Base-by-base conservation (phyloP, 345 rosid species). In the Turnera subulata region DNA sequence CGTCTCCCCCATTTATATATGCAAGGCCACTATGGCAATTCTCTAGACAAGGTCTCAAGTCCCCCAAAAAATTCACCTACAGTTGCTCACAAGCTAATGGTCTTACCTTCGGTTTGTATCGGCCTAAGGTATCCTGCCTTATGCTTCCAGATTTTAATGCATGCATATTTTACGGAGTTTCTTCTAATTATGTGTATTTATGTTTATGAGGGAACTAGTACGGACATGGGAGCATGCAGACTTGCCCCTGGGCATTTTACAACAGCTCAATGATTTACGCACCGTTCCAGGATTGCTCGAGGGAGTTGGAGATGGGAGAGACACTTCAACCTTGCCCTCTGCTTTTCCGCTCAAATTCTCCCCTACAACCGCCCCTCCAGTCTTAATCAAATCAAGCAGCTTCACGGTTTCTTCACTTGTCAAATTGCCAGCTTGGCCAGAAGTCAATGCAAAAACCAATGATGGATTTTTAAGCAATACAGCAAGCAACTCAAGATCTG, bases 291-390 rank as follows among this genome's bases (percentile, higher is more conserved):
- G 82, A 75, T 84, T 82, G 80, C 75, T 76, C 1, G 96, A 69
- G 29, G 97, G 99, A 47, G 99, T 92, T 38, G 97, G 97, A 35
- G 97, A 86, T 35, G 97, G 99, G 68, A 89, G 97, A 62, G 97
- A 89, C 50, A 86, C 96, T 81, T 84, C 89, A 52, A 78, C 87
- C 56, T 69, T 84, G 78, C 81, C 86, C 71, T 81, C 88, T 39
- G 65, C 74, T 58, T 79, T 69, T 39, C 60, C 72, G 52, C 61
- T 65, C 50, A 40, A 19, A 63, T 64, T 61, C 51, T 57, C 52
- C 0, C 68, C 55, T 40, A 55, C 62, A 56, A 58, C 74, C 59
- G 71, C 65, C 55, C 81, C 85, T 48, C 79, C 82, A 20, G 73
- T 68, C 80, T 86, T 86, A 39, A 86, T 84, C 82, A 80, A 65